Evolutionary conservation across 73 alveolate species (phyloP).

Genomic region (Symbiodinium pilosum): DNA sequence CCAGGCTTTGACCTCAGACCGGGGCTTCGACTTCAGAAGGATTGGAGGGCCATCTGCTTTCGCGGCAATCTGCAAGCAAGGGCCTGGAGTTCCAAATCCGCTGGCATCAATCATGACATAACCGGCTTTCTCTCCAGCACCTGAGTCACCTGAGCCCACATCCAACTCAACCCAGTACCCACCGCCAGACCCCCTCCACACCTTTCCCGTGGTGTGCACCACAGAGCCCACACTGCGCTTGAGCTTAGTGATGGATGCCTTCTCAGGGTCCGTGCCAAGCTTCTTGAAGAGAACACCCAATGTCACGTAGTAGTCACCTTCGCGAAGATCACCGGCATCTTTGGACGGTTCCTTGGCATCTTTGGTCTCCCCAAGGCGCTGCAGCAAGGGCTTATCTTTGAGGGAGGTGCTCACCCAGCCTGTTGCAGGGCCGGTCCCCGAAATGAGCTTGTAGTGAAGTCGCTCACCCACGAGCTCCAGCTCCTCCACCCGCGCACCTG

Average conservation of each 20-base stretch:
- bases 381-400: slow-evolving; percentile 54
- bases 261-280: slow-evolving; percentile 59
- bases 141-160: slow-evolving; percentile 50
- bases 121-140: slow-evolving; percentile 86
- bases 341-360: not conserved
- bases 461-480: slow-evolving; percentile 70
- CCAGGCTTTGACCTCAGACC: slow-evolving; percentile 48
- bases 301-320: slow-evolving; percentile 86
- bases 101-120: slow-evolving; percentile 64
- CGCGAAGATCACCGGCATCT: not conserved
- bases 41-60: not conserved
- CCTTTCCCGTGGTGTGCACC: slow-evolving; percentile 91
- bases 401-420: slow-evolving; percentile 88
- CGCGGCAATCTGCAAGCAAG: slow-evolving; percentile 74
- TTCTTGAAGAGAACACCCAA: slow-evolving; percentile 72
- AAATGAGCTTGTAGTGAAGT: slow-evolving; percentile 53
- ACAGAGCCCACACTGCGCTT: slow-evolving; percentile 68
- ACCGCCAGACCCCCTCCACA: slow-evolving; percentile 63
- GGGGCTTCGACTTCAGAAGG: slow-evolving; percentile 14
- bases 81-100: slow-evolving; percentile 87
- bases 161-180: slow-evolving; percentile 91
- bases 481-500: slow-evolving; percentile 83
- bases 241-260: slow-evolving; percentile 22
- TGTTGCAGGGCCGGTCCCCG: slow-evolving; percentile 57
- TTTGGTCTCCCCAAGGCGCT: not conserved